Percentiles rank a stretch among this genome's conserved stretches.
Conservation (phyloP, 768 basidiomycete species). For the Coprinopsis strossmayeri region DNA sequence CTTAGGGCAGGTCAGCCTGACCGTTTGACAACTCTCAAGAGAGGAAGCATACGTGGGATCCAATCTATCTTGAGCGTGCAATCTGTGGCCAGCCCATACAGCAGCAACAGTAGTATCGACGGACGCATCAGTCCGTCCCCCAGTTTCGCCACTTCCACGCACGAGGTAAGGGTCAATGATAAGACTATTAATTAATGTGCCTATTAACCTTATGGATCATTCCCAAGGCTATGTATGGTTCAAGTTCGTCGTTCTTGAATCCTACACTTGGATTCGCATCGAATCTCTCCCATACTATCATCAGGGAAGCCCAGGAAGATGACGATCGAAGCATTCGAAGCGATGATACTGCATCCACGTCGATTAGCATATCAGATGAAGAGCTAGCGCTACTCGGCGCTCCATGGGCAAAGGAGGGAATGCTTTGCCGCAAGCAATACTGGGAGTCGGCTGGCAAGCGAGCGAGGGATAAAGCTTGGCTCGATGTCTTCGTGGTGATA, state of each 20-base stretch:
- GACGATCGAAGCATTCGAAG: slow-evolving; percentile 69
- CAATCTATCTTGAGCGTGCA: slow-evolving; percentile 70
- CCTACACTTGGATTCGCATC: slow-evolving; percentile 95
- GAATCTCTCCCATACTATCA: slow-evolving; percentile 93
- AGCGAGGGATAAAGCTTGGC: slow-evolving; percentile 85
- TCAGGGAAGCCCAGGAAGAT: slow-evolving; percentile 89
- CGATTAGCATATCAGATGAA: slow-evolving; percentile 88
- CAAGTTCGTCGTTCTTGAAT: slow-evolving; percentile 64
- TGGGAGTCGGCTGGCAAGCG: slow-evolving; percentile 83
- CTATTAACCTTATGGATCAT: too few species aligned
- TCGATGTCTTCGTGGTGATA: slow-evolving; percentile 94
- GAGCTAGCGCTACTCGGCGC: slow-evolving; percentile 92
- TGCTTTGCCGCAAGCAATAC: slow-evolving; percentile 91
- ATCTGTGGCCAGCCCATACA: slow-evolving; percentile 71
- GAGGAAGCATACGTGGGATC: slow-evolving; percentile 86
- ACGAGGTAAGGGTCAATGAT: slow-evolving; percentile 50
- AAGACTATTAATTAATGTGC: too few species aligned
- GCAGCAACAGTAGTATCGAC: slow-evolving; percentile 76
- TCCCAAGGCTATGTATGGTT: slow-evolving; percentile 49
- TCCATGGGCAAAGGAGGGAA: slow-evolving; percentile 99
- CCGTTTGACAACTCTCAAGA: slow-evolving; percentile 71
- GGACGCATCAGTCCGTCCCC: slow-evolving; percentile 93
- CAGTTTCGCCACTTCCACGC: slow-evolving; percentile 84
- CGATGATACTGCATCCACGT: slow-evolving; percentile 58
- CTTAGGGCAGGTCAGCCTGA: slow-evolving; percentile 58